Conservation (phyloP, 805 yeast genomes). For the Myxozyma neotropica region DNA sequence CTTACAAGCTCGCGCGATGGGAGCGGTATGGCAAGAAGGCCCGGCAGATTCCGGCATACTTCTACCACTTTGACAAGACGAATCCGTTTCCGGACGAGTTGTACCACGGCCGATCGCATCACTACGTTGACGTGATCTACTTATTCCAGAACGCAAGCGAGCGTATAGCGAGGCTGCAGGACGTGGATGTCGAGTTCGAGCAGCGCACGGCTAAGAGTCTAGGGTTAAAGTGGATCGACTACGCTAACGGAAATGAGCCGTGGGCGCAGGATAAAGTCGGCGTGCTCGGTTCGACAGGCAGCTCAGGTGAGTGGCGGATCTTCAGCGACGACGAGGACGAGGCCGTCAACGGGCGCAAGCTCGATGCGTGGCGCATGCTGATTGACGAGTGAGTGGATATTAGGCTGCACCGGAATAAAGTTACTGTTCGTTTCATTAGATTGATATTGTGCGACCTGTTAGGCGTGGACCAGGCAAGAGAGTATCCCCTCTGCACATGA, state of each 20-base stretch:
- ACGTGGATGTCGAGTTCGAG: slow-evolving; percentile 13
- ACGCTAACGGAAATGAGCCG: slow-evolving; percentile 14
- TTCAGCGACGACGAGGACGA: slow-evolving; percentile 18
- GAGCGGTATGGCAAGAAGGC: slow-evolving; percentile 1
- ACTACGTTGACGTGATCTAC: slow-evolving; percentile 20
- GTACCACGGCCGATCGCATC: slow-evolving; percentile 18
- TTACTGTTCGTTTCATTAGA: background rate
- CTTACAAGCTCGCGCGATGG: slow-evolving; percentile 23
- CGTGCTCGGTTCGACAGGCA: slow-evolving; percentile 7
- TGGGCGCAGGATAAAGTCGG: slow-evolving; percentile 19
- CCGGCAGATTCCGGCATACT: slow-evolving; percentile 15
- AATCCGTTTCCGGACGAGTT: slow-evolving; percentile 17
- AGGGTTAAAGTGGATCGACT: slow-evolving; percentile 22
- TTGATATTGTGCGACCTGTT: too few relatives aligned
- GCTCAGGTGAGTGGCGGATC: slow-evolving; percentile 16
- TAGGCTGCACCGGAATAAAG: background rate
- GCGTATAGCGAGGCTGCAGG: slow-evolving; percentile 1
- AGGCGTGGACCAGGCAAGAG: too few relatives aligned
- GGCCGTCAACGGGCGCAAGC: slow-evolving; percentile 10
- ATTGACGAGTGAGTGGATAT: background rate
- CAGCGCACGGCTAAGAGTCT: slow-evolving; percentile 6
- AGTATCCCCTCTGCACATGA: too few relatives aligned
- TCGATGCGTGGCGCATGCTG: slow-evolving; percentile 20
- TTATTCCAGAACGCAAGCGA: slow-evolving; percentile 16
- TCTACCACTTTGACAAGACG: slow-evolving; percentile 26